These are phyloP conservation scores for Pseudozyma flocculosa DNA, from an alignment of 1,284 basidiomycete species.

Conservation along the genomic window DNA sequence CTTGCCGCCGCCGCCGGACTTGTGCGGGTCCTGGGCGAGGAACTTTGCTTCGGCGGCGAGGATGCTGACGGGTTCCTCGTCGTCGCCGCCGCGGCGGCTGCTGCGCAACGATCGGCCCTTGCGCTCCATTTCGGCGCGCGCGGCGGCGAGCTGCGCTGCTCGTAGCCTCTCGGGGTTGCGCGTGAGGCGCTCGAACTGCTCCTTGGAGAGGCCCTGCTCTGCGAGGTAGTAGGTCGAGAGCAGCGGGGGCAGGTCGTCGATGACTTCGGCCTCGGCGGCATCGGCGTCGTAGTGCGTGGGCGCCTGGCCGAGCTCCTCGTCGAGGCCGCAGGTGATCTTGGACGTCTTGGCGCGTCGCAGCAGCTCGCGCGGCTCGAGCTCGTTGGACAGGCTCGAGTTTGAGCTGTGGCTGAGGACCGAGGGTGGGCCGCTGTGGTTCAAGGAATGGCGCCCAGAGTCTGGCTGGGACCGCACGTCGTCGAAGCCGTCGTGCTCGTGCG, in stretches of 20 bases:
- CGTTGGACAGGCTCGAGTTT: not conserved
- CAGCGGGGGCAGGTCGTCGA: conserved; percentile 26
- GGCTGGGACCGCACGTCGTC: no score
- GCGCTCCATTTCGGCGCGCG: no score
- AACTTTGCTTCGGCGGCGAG: conserved; percentile 28
- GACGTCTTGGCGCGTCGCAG: conserved; percentile 18
- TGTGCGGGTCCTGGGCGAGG: conserved; percentile 14
- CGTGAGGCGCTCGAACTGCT: conserved; percentile 15
- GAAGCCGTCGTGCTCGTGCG: not conserved
- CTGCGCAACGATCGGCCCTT: no score
- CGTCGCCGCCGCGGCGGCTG: not conserved
- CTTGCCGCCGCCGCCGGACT: not conserved
- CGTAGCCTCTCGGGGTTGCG: conserved; percentile 16
- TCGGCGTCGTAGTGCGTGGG: no score
- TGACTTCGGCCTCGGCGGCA: no score
- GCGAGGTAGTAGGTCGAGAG: conserved; percentile 26
- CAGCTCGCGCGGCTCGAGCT: conserved; percentile 19
- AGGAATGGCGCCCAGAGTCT: no score
- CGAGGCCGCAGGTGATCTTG: conserved; percentile 15
- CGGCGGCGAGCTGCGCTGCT: not conserved
- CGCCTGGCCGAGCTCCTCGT: conserved; percentile 15
- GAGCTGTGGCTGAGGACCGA: no score
- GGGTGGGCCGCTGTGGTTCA: no score
- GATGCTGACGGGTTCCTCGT: conserved; percentile 33
- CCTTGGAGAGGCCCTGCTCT: conserved; percentile 1